phyloP scores from a whole-genome alignment of 2,329 filamentous ascomycete genomes.

The Ophiostoma tasmaniense region DNA sequence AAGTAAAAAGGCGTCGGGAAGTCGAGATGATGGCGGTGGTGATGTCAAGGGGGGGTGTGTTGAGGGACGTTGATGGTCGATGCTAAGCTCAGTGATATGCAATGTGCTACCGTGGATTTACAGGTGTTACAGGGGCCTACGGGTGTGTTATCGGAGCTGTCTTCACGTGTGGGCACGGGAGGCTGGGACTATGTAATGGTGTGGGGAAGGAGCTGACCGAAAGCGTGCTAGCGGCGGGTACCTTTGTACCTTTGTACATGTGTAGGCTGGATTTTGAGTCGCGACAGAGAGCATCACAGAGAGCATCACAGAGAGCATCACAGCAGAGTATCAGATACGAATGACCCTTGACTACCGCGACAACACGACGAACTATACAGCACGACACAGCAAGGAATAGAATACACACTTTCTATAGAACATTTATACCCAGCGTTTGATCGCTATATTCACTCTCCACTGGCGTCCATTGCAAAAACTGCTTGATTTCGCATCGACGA shows the following conservation, averaged over 20 bases:
- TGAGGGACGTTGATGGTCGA: neutral
- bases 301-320: too few relatives aligned
- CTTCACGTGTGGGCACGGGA: neutral
- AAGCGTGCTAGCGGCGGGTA: neutral
- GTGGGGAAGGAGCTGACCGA: constrained; percentile 5
- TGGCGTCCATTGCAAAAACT: too few relatives aligned
- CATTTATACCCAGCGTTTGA: too few relatives aligned
- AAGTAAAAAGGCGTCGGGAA: neutral
- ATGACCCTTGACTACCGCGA: too few relatives aligned
- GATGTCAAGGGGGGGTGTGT: neutral
- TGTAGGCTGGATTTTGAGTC: neutral
- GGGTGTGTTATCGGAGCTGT: neutral
- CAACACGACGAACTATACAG: neutral
- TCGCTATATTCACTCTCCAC: too few relatives aligned
- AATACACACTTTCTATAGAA: too few relatives aligned
- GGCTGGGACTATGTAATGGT: neutral
- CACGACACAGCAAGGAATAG: neutral
- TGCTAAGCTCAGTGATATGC: neutral
- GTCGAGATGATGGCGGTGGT: neutral
- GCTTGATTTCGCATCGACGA: too few relatives aligned
- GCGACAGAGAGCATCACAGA: neutral
- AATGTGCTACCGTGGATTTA: neutral
- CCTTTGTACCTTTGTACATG: neutral
- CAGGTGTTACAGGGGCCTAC: neutral
- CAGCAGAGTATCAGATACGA: too few relatives aligned